Percentiles rank a stretch among this genome's conserved stretches.
These are phyloP conservation scores for Chytridium lagenaria DNA, from an alignment of 371 early-diverging fungal species.

Conservation along the genomic window DNA sequence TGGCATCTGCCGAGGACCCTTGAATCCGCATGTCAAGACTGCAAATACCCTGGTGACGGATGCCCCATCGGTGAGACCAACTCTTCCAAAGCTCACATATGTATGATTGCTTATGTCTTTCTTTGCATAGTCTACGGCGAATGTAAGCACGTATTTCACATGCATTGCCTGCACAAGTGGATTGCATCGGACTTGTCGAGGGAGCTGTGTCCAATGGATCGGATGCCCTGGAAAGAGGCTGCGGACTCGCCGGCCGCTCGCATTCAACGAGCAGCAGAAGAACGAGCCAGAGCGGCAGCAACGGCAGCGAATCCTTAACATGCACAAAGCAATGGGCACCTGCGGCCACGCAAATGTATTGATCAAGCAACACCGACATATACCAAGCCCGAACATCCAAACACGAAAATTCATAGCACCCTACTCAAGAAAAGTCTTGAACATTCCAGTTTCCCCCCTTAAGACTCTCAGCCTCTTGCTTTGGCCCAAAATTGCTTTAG, in stretches of 20 bases:
- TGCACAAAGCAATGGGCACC: too few species aligned
- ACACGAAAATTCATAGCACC: too few species aligned
- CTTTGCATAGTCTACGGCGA: slow-evolving; percentile 74
- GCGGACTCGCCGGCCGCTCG: not conserved
- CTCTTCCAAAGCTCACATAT: too few species aligned
- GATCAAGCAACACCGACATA: too few species aligned
- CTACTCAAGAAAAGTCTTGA: not conserved
- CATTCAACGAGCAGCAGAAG: not conserved
- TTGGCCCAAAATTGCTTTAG: slow-evolving; percentile 35
- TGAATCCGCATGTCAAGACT: slow-evolving; percentile 82
- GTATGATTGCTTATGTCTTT: not conserved
- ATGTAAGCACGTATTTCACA: slow-evolving; percentile 87
- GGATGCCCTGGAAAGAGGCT: slow-evolving; percentile 67
- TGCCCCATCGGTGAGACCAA: slow-evolving; percentile 70
- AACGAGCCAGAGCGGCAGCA: too few species aligned
- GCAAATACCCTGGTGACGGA: slow-evolving; percentile 86
- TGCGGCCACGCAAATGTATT: too few species aligned
- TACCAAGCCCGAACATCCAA: too few species aligned
- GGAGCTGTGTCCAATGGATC: slow-evolving; percentile 85
- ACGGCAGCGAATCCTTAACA: too few species aligned
- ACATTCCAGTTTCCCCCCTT: slow-evolving; percentile 2
- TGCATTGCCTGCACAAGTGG: slow-evolving; percentile 90
- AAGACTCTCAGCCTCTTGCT: slow-evolving; percentile 14
- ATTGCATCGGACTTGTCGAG: slow-evolving; percentile 67
- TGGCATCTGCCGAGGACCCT: slow-evolving; percentile 83